Percentiles rank a stretch among this genome's conserved stretches.
Evolutionary conservation across 805 yeast species (phyloP).

Genomic region (Starmerella apicola): DNA sequence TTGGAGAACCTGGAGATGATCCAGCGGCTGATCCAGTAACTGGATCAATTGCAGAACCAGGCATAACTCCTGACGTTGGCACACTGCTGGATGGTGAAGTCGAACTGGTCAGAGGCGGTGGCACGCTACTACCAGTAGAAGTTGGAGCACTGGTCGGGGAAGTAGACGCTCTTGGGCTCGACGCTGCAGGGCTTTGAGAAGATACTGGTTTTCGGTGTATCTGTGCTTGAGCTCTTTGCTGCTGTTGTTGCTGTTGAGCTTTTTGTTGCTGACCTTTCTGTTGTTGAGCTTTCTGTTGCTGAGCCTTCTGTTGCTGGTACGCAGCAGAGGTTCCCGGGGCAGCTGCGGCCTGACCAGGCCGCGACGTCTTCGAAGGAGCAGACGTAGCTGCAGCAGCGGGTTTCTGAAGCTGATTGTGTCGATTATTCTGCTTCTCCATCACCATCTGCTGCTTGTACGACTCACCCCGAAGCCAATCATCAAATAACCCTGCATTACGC

Average conservation of each 20-base stretch:
- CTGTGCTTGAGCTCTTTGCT: background rate
- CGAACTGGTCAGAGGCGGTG: too few relatives aligned
- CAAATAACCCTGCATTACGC: slow-evolving; percentile 73
- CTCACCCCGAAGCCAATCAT: slow-evolving; percentile 32
- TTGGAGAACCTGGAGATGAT: too few relatives aligned
- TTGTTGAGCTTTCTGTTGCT: slow-evolving; percentile 2
- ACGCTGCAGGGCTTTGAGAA: background rate
- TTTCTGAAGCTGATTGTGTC: slow-evolving; percentile 5
- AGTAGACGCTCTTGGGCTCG: background rate
- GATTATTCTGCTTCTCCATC: slow-evolving; percentile 10
- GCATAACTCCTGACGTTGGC: too few relatives aligned
- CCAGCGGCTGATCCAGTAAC: too few relatives aligned
- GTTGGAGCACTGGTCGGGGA: background rate
- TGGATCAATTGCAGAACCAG: too few relatives aligned
- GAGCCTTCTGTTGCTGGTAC: too few relatives aligned
- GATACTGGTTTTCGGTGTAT: background rate
- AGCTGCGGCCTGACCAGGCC: background rate
- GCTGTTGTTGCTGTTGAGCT: background rate
- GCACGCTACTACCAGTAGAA: too few relatives aligned
- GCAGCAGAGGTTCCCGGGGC: too few relatives aligned
- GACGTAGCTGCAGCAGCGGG: slow-evolving; percentile 1
- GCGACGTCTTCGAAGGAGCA: background rate
- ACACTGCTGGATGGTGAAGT: too few relatives aligned
- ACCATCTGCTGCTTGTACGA: slow-evolving; percentile 7
- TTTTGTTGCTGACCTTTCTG: slow-evolving; percentile 1